These are phyloP conservation scores for Paracorniculantispora psalliotae DNA, from an alignment of 2,329 filamentous ascomycete species.

Conservation along the genomic window DNA sequence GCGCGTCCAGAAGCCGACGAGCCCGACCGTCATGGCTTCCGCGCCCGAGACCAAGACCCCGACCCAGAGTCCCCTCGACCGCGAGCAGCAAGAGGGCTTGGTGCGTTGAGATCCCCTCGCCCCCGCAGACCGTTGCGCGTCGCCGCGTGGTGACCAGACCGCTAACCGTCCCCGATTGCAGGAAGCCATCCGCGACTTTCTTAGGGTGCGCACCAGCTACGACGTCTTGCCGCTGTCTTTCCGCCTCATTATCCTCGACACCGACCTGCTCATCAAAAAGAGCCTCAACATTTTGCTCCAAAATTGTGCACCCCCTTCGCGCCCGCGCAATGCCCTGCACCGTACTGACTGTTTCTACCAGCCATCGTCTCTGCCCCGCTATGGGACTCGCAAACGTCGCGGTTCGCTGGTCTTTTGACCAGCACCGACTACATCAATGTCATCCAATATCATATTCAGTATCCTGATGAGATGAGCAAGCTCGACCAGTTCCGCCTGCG, in stretches of 20 bases:
- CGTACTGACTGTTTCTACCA: conserved; percentile 33
- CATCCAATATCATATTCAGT: conserved; percentile 98
- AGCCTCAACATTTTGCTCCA: conserved; percentile 92
- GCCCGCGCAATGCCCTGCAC: background rate
- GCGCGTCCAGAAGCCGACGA: conserved; percentile 31
- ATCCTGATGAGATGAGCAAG: conserved; percentile 80
- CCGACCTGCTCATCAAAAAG: conserved; percentile 91
- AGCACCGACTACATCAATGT: conserved; percentile 98
- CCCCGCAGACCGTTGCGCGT: background rate
- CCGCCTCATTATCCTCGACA: conserved; percentile 92
- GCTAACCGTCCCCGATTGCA: conserved; percentile 33
- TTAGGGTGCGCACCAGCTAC: conserved; percentile 94
- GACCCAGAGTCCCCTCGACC: conserved; percentile 59
- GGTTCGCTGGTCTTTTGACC: conserved; percentile 89
- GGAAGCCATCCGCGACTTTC: conserved; percentile 90
- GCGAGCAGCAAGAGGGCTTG: conserved; percentile 73
- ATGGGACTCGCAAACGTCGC: conserved; percentile 91
- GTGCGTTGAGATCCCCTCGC: conserved; percentile 43
- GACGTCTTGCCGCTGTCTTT: conserved; percentile 96
- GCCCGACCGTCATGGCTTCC: conserved; percentile 30
- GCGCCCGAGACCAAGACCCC: conserved; percentile 34
- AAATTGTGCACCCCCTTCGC: conserved; percentile 60
- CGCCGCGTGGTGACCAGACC: background rate
- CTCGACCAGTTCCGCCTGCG: conserved; percentile 92
- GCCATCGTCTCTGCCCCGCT: conserved; percentile 95